Evolutionary conservation across 306 rosid species (phyloP).

Genomic region (Lathyrus oleraceus): DNA sequence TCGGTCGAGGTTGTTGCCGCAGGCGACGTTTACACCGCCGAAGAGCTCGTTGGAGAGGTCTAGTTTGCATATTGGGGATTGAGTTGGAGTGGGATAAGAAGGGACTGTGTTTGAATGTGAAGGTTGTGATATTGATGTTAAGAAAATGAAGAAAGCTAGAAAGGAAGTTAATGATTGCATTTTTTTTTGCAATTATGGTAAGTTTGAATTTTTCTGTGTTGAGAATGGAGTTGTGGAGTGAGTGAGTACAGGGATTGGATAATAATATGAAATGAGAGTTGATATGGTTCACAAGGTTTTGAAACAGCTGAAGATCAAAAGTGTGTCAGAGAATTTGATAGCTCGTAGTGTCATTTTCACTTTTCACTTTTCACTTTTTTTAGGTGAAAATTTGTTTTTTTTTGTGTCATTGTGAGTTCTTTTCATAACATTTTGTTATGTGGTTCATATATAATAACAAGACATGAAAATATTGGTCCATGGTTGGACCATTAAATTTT

Average conservation of each 20-base stretch:
- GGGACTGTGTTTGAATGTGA: not conserved
- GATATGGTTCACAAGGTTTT: not conserved
- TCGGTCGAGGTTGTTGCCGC: not conserved
- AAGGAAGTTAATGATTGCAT: not conserved
- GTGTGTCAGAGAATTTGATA: slow-evolving; percentile 15
- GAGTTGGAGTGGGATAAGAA: not conserved
- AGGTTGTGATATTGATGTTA: not conserved
- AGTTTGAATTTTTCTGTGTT: not conserved
- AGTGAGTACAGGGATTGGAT: not conserved
- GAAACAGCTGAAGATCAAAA: not conserved
- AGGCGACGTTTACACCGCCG: not conserved
- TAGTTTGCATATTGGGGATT: slow-evolving; percentile 8
- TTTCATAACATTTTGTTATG: not conserved
- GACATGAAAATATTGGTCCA: no score
- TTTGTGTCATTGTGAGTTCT: not conserved
- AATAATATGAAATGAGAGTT: not conserved
- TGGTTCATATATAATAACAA: no score
- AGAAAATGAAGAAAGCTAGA: not conserved
- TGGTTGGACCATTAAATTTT: no score
- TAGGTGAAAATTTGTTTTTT: not conserved
- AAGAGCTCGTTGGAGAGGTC: not conserved
- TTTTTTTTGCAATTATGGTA: not conserved
- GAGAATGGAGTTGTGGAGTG: not conserved
- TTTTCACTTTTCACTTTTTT: not conserved
- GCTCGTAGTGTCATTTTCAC: not conserved